phyloP scores from a whole-genome alignment of 345 rosid species.

The Microthlaspi erraticum region DNA sequence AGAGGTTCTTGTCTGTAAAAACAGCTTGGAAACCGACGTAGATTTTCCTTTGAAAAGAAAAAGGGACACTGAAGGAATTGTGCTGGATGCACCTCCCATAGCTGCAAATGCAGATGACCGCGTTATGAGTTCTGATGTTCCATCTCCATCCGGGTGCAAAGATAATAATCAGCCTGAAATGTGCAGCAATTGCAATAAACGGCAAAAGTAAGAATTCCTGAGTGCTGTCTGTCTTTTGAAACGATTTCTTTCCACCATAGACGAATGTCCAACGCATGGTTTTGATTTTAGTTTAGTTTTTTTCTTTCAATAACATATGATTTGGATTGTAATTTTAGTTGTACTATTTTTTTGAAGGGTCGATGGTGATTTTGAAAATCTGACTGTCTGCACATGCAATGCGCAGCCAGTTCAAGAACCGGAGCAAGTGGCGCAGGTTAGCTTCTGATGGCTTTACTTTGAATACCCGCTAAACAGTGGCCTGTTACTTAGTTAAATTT shows the following conservation, averaged over 20 bases:
- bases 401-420: constrained; percentile 41
- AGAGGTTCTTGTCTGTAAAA: constrained; percentile 40
- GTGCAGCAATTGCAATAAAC: constrained; percentile 48
- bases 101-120: constrained; percentile 41
- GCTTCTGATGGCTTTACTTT: constrained; percentile 26
- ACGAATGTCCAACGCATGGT: constrained; percentile 16
- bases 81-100: constrained; percentile 47
- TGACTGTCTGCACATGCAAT: constrained; percentile 44
- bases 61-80: constrained; percentile 43
- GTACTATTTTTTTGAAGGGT: constrained; percentile 48
- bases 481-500: constrained; percentile 3
- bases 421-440: constrained; percentile 48
- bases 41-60: constrained; percentile 48
- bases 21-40: constrained; percentile 44
- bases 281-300: background rate
- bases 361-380: constrained; percentile 35
- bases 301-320: background rate
- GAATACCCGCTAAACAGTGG: constrained; percentile 3
- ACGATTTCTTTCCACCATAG: constrained; percentile 28
- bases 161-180: constrained; percentile 40
- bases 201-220: constrained; percentile 55
- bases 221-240: constrained; percentile 16
- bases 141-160: constrained; percentile 36
- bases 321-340: constrained; percentile 30
- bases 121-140: constrained; percentile 39